These are phyloP conservation scores for Mycoemilia scoparia DNA, from an alignment of 192 early-diverging fungal species.

Conservation along the genomic window DNA sequence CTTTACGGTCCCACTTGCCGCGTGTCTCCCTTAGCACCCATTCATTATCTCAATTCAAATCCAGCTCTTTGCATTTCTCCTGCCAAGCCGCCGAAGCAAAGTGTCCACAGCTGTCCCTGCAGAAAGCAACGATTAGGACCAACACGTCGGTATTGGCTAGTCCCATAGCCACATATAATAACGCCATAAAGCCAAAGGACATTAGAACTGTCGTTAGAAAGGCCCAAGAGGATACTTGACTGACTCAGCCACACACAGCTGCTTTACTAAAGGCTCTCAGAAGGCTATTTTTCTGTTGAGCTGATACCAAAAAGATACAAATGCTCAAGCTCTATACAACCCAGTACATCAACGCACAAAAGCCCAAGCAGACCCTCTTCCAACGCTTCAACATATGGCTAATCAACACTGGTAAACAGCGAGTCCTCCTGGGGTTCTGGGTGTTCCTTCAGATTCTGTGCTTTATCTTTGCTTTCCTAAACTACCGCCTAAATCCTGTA, in stretches of 20 bases:
- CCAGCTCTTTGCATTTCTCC: no score
- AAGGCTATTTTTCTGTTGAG: neutral
- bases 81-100: no score
- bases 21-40: no score
- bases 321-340: constrained; percentile 26
- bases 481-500: constrained; percentile 38
- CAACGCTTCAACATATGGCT: constrained; percentile 28
- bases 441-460: constrained; percentile 36
- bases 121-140: neutral
- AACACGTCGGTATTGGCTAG: neutral
- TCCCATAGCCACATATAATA: neutral
- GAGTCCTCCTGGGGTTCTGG: constrained; percentile 39
- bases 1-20: no score
- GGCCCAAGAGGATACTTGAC: neutral
- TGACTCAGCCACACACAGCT: neutral
- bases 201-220: neutral
- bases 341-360: constrained; percentile 14
- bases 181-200: neutral
- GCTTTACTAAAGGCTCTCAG: neutral
- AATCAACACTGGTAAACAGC: constrained; percentile 27
- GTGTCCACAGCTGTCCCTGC: neutral
- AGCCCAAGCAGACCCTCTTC: constrained; percentile 15
- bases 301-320: neutral
- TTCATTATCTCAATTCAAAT: no score
- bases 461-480: constrained; percentile 39